These are phyloP conservation scores for Hortaea werneckii DNA, from an alignment of 2,329 filamentous ascomycete species.

Conservation along the genomic window DNA sequence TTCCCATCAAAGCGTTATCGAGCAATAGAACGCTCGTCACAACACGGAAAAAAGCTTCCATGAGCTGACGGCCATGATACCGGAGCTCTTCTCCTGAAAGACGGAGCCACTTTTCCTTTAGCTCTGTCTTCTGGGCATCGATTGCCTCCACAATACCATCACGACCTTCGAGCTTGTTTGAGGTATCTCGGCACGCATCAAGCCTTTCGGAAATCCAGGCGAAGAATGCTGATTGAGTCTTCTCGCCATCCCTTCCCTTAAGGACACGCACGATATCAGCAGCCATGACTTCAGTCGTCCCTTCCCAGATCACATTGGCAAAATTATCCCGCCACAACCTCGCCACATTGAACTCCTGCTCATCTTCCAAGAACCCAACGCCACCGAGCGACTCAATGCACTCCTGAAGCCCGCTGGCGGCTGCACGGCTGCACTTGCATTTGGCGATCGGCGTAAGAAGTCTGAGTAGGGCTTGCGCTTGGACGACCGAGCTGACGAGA, in stretches of 20 bases:
- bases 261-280: conserved; percentile 6
- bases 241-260: neutral
- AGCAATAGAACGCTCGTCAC: too few species aligned
- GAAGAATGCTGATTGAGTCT: too few species aligned
- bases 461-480: conserved; percentile 8
- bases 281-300: conserved; percentile 8
- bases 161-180: too few species aligned
- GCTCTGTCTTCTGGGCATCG: too few species aligned
- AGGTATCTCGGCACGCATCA: too few species aligned
- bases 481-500: conserved; percentile 3
- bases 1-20: too few species aligned
- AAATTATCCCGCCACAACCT: conserved; percentile 6
- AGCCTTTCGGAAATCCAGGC: too few species aligned
- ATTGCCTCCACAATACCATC: too few species aligned
- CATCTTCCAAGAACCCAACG: conserved; percentile 10
- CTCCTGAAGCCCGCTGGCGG: conserved; percentile 9
- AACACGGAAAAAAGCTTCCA: too few species aligned
- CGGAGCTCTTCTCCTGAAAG: too few species aligned
- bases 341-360: conserved; percentile 8
- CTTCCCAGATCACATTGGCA: conserved; percentile 8
- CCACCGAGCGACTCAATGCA: conserved; percentile 10
- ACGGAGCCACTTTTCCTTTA: too few species aligned
- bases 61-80: too few species aligned
- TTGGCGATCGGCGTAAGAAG: conserved; percentile 11
- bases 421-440: conserved; percentile 8